Percentiles rank a stretch among this genome's conserved stretches.
These are phyloP conservation scores for Bolboschoenoplectus hybrid DNA, from an alignment of 202 grass and related monocot species.

Conservation along the genomic window DNA sequence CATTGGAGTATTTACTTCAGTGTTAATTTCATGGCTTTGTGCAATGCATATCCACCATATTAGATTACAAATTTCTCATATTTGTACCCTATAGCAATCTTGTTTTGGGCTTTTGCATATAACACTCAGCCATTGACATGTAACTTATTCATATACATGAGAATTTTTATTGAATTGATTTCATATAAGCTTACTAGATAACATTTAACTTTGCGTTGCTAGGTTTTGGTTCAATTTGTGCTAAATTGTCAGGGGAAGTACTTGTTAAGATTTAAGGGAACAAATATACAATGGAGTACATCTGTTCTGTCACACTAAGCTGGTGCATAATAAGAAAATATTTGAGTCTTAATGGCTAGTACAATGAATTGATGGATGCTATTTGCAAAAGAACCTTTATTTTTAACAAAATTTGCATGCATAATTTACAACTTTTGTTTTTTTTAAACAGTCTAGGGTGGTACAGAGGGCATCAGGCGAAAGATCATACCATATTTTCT, in stretches of 20 bases:
- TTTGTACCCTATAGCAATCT: neutral
- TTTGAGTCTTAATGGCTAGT: neutral
- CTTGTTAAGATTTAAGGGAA: neutral
- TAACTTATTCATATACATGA: neutral
- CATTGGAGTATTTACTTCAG: neutral
- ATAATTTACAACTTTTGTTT: neutral
- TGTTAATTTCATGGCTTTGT: constrained; percentile 20
- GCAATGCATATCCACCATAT: neutral
- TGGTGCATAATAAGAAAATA: neutral
- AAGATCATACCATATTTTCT: constrained; percentile 98
- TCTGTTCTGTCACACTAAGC: neutral
- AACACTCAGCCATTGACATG: constrained; percentile 1
- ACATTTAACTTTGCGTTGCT: neutral
- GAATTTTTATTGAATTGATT: neutral
- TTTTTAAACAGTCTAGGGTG: constrained; percentile 78
- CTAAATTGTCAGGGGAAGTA: neutral
- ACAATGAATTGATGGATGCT: neutral
- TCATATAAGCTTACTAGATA: neutral
- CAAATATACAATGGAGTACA: neutral
- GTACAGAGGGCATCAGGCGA: constrained; percentile 75
- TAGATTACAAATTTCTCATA: constrained; percentile 20
- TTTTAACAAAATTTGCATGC: neutral
- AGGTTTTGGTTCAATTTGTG: constrained; percentile 17
- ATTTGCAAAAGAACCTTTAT: neutral
- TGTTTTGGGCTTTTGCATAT: constrained; percentile 18